These are phyloP conservation scores for Phoenix roebelenii DNA, from an alignment of 176 grass and related monocot genomes.

Conservation along the genomic window DNA sequence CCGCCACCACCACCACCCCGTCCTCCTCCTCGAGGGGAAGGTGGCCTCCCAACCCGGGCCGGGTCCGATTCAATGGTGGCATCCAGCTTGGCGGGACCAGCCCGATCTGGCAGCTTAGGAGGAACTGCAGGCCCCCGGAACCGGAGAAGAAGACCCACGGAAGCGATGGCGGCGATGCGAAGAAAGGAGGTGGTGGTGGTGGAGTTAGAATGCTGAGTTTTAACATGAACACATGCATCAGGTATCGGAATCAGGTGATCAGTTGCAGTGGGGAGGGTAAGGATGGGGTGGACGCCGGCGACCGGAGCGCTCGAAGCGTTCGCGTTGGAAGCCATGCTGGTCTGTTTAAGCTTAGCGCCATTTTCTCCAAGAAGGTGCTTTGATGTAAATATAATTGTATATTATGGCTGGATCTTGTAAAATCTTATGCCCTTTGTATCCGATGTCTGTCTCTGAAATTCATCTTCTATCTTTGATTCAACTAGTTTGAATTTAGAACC, in stretches of 20 bases:
- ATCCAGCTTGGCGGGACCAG: constrained; percentile 64
- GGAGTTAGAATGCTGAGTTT: constrained; percentile 22
- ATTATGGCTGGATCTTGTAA: not conserved
- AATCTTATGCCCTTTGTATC: no score
- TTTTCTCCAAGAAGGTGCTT: constrained; percentile 94
- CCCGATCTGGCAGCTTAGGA: constrained; percentile 65
- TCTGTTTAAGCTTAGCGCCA: constrained; percentile 52
- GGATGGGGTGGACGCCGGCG: constrained; percentile 21
- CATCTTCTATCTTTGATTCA: no score
- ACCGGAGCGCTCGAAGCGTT: not conserved
- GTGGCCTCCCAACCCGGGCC: constrained; percentile 33
- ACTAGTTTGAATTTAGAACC: no score
- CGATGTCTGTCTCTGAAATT: no score
- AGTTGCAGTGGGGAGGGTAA: constrained; percentile 16
- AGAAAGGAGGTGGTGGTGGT: constrained; percentile 15
- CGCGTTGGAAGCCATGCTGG: not conserved
- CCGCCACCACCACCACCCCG: constrained; percentile 1
- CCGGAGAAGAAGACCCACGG: not conserved
- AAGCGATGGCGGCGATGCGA: not conserved
- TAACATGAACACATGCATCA: constrained; percentile 39
- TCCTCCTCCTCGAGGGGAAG: constrained; percentile 42
- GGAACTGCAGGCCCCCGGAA: constrained; percentile 21
- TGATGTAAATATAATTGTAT: constrained; percentile 32
- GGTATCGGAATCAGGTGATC: constrained; percentile 44
- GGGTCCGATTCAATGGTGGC: constrained; percentile 23